phyloP scores from a whole-genome alignment of 2,329 filamentous ascomycete species.

The Sarocladiaceae sp. region DNA sequence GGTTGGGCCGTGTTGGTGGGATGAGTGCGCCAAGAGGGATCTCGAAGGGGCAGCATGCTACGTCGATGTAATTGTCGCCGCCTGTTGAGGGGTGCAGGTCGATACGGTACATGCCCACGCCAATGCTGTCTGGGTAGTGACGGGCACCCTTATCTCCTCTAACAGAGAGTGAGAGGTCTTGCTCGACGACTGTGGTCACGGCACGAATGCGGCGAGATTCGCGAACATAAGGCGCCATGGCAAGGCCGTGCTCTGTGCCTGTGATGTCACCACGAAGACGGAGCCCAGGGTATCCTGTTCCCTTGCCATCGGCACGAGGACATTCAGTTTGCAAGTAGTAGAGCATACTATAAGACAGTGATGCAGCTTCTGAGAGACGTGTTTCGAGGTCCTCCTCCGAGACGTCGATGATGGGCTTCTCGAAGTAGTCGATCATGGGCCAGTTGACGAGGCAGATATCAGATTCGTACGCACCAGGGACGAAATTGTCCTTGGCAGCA shows the following conservation, averaged over 20 bases:
- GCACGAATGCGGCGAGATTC: slow-evolving; percentile 22
- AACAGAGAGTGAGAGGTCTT: slow-evolving; percentile 19
- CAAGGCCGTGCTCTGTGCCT: slow-evolving; percentile 21
- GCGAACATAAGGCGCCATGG: slow-evolving; percentile 23
- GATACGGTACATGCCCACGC: slow-evolving; percentile 24
- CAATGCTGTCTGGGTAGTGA: slow-evolving; percentile 21
- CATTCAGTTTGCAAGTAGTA: slow-evolving; percentile 23
- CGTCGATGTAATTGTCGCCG: slow-evolving; percentile 24
- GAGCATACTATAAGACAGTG: slow-evolving; percentile 23
- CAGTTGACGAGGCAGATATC: slow-evolving; percentile 24
- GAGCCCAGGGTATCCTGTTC: slow-evolving; percentile 20
- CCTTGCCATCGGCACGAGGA: slow-evolving; percentile 19
- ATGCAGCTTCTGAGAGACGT: slow-evolving; percentile 15
- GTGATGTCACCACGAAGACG: slow-evolving; percentile 22
- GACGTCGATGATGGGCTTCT: slow-evolving; percentile 22
- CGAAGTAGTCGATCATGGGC: slow-evolving; percentile 26
- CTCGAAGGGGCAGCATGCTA: slow-evolving; percentile 24
- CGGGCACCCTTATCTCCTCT: slow-evolving; percentile 18
- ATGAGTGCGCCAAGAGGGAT: slow-evolving; percentile 21
- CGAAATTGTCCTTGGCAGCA: slow-evolving; percentile 19
- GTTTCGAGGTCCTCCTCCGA: slow-evolving; percentile 16
- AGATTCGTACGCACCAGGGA: slow-evolving; percentile 17
- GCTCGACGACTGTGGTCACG: slow-evolving; percentile 20
- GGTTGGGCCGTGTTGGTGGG: slow-evolving; percentile 15
- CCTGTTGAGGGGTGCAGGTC: slow-evolving; percentile 23